Evolutionary conservation across 176 grass and related monocot genomes (phyloP), one percentile per base, ranked within the genome.

Genomic region (Lolium perenne): DNA sequence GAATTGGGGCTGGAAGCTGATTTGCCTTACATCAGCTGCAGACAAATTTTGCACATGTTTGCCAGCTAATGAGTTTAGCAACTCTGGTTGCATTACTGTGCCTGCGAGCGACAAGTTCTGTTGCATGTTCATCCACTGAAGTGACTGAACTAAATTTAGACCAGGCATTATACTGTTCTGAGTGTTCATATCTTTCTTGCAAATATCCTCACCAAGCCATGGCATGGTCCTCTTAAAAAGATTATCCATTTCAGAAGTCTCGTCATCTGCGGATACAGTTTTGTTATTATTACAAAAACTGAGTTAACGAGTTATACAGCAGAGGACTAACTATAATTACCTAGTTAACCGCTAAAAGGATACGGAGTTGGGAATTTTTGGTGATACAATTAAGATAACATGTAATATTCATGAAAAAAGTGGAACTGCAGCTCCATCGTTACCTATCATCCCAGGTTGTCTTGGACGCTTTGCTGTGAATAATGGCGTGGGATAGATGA

Each of bases 41-140:
- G 90, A 48, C 53, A 90, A 86, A 85, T 78, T 92, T 76, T 89
- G 90, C 73, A 91, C 83, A 64, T 80, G 72, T 76, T 89, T 84
- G 56, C 92, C 90, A 85, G 58, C 20, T 87, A 92, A 78, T 5
- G 92, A 88, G 45, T 81, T 81, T 46, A 94, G 76, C 60, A 86
- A 86, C 56, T 94, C 93, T 22, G 90, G 77, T 85, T 92, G 93
- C 81, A 86, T 81, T 54, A 79, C 41, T 58, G 90, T 70, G 82
- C 77, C 82, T 41, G 84, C 17, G 15, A 94, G 86, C 0, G 84
- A 87, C 38, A 87, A 38, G 58, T 86, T 90, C 53, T 92, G 87
- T 79, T 94, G 93, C 90, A 88, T 90, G 65, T 84, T 94, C 89
- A 94, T 94, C 90, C 93, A 92, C 70, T 94, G 90, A 83, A 80